Conservation (phyloP, 164 flowering plant genomes). For the Nymphaea colorata region DNA sequence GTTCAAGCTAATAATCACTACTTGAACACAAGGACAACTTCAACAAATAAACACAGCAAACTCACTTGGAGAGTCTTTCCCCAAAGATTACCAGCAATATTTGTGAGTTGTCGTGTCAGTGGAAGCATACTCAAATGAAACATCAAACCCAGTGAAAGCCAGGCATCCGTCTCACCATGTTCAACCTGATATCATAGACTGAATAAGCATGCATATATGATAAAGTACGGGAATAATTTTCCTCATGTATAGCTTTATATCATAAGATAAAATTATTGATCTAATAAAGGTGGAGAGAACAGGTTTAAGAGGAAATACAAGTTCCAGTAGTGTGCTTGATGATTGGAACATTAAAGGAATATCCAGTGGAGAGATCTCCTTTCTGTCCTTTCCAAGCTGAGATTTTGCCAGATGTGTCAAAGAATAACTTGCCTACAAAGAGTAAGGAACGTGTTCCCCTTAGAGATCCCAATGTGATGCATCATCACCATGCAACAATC, state of each 20-base stretch:
- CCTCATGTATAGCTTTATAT: not conserved
- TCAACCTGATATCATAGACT: too few species aligned
- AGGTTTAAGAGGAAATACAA: conserved; percentile 36
- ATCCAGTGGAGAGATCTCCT: conserved; percentile 81
- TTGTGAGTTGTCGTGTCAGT: conserved; percentile 90
- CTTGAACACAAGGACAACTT: not conserved
- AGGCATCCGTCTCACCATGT: conserved; percentile 93
- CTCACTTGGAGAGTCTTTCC: conserved; percentile 95
- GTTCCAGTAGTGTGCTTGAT: conserved; percentile 61
- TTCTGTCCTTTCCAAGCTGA: conserved; percentile 80
- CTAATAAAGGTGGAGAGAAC: not conserved
- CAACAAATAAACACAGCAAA: not conserved
- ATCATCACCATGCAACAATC: not conserved
- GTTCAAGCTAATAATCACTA: not conserved
- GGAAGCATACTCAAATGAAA: conserved; percentile 97
- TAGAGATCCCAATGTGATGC: too few species aligned
- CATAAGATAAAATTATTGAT: not conserved
- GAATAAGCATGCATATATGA: conserved; percentile 2
- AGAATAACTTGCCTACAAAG: conserved; percentile 86
- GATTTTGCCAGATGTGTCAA: conserved; percentile 88
- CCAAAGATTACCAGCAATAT: conserved; percentile 98
- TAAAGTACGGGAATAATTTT: not conserved
- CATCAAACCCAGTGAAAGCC: conserved; percentile 97
- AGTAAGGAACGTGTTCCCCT: not conserved
- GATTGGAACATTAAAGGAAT: conserved; percentile 64